phyloP scores from a whole-genome alignment of 176 grass and related monocot species.

The Rhipidocladum racemiflorum region DNA sequence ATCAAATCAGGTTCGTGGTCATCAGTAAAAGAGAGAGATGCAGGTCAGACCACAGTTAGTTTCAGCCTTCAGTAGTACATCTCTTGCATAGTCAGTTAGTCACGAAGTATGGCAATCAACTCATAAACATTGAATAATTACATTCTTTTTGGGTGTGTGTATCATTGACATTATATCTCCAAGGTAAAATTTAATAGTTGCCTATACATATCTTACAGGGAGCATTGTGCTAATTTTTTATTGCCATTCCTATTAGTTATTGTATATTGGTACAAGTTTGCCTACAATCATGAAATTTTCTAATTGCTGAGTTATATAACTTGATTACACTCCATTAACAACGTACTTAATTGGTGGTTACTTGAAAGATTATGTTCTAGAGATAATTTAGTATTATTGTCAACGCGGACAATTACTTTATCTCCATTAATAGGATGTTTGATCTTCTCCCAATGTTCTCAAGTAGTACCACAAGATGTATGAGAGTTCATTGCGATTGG shows the following conservation, averaged over 20 bases:
- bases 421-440: not conserved
- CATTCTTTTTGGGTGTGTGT: not conserved
- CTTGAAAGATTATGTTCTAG: not conserved
- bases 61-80: not conserved
- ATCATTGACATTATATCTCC: not conserved
- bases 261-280: not conserved
- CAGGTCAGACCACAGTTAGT: slow-evolving; percentile 26
- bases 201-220: not conserved
- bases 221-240: not conserved
- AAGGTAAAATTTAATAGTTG: not conserved
- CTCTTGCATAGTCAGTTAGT: not conserved
- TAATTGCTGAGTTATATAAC: not conserved
- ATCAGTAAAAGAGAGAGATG: slow-evolving; percentile 12
- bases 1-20: not conserved
- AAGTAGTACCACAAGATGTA: no score
- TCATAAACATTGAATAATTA: not conserved
- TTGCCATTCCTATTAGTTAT: not conserved
- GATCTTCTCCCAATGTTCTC: not conserved
- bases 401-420: not conserved
- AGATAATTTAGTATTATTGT: not conserved
- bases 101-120: not conserved
- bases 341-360: not conserved
- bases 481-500: no score
- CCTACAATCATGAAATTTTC: no score
- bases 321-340: not conserved